Percentiles rank a stretch among this genome's conserved stretches.
Conservation (phyloP, 2,329 filamentous ascomycete species). For the Zasmidium citrigriseum region DNA sequence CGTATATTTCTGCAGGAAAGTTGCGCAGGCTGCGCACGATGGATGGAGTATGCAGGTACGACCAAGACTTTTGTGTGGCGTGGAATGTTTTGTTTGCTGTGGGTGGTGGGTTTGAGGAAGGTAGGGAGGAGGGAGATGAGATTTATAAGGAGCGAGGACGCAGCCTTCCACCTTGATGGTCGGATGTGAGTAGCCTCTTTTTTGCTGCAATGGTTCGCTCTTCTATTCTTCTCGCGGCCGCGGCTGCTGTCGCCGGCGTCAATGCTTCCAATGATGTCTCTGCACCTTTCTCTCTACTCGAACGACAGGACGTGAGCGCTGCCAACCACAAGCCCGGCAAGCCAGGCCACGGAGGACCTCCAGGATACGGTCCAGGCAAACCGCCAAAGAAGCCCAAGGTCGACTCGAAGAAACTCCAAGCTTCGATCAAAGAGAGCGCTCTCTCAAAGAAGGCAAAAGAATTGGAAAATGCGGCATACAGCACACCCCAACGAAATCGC, state of each 20-base stretch:
- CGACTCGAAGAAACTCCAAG: conserved; percentile 20
- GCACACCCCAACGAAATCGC: conserved; percentile 38
- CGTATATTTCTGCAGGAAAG: neutral
- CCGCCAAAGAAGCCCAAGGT: conserved; percentile 11
- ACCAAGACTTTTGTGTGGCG: neutral
- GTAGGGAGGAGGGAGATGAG: neutral
- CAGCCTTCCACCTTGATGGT: conserved; percentile 3
- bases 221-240: neutral
- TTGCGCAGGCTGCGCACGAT: too few species aligned
- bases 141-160: neutral
- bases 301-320: neutral
- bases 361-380: neutral
- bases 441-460: conserved; percentile 28
- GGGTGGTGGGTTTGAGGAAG: neutral
- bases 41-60: neutral
- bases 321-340: neutral
- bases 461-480: conserved; percentile 42
- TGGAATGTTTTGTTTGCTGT: neutral
- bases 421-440: conserved; percentile 18
- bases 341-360: neutral
- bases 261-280: neutral
- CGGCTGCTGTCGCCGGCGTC: neutral
- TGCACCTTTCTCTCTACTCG: neutral
- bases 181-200: neutral
- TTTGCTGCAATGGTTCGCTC: neutral